These are phyloP conservation scores for Antarctomyces pellizariae DNA, from an alignment of 495 filamentous ascomycete genomes.

Conservation along the genomic window DNA sequence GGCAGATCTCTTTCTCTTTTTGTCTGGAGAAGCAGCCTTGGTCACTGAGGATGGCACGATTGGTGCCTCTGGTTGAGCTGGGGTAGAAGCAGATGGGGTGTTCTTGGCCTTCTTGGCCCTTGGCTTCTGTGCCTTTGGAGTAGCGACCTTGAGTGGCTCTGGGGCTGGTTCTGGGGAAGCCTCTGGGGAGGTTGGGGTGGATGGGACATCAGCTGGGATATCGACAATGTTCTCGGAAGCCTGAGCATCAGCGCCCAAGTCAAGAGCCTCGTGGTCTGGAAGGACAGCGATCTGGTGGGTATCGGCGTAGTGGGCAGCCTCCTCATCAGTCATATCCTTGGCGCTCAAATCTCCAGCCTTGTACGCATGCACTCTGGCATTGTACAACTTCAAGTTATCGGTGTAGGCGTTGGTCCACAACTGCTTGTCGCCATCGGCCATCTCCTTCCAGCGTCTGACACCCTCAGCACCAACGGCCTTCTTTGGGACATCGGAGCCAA, in stretches of 20 bases:
- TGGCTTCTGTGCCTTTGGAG: conserved; percentile 23
- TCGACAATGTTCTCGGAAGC: conserved; percentile 14
- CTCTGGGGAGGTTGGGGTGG: conserved; percentile 31
- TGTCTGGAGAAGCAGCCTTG: conserved; percentile 17
- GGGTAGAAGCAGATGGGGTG: conserved; percentile 10
- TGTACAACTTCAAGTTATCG: conserved; percentile 54
- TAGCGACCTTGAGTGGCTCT: conserved; percentile 27
- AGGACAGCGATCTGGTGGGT: conserved; percentile 19
- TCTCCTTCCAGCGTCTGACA: conserved; percentile 54
- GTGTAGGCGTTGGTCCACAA: conserved; percentile 53
- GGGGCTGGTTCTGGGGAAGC: conserved; percentile 30
- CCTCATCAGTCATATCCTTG: conserved; percentile 34
- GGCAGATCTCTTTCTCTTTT: conserved; percentile 18
- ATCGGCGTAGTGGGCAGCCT: conserved; percentile 32
- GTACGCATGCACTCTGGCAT: conserved; percentile 48
- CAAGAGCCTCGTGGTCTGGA: conserved; percentile 3
- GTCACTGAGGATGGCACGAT: conserved; percentile 9
- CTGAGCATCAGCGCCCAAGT: conserved; percentile 7
- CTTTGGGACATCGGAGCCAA: conserved; percentile 44
- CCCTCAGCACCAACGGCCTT: conserved; percentile 67
- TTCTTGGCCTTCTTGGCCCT: conserved; percentile 19
- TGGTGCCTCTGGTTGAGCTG: conserved; percentile 15
- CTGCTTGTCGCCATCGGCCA: conserved; percentile 48
- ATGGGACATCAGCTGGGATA: conserved; percentile 22
- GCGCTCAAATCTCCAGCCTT: conserved; percentile 40